Conservation (phyloP, 805 yeast species). For the Alloascoidea hylecoeti region DNA sequence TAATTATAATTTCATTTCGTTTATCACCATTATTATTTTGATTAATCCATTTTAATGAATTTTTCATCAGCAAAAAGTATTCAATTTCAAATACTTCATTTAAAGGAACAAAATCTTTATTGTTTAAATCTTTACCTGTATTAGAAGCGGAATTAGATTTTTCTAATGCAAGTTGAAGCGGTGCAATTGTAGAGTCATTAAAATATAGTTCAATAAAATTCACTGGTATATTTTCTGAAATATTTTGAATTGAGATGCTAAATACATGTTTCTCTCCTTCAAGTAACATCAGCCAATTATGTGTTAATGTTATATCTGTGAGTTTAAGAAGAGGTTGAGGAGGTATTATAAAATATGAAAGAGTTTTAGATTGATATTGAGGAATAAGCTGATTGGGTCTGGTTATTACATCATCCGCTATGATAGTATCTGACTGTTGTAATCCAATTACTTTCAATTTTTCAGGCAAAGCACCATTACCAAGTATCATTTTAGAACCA, state of each 20-base stretch:
- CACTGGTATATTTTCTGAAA: conserved; percentile 39
- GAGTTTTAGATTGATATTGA: conserved; percentile 7
- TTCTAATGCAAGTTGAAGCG: conserved; percentile 36
- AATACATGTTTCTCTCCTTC: conserved; percentile 60
- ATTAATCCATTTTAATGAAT: conserved; percentile 35
- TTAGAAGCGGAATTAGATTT: background rate
- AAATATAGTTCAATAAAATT: conserved; percentile 46
- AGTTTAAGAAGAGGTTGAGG: conserved; percentile 51
- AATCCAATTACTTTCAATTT: conserved; percentile 16
- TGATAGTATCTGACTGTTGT: too few species aligned
- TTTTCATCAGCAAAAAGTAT: conserved; percentile 42
- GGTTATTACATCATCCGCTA: conserved; percentile 5
- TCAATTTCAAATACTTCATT: conserved; percentile 67
- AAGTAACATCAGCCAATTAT: conserved; percentile 59
- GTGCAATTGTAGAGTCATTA: conserved; percentile 61
- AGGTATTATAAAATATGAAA: conserved; percentile 21
- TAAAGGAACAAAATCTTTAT: conserved; percentile 30
- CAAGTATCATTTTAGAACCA: conserved; percentile 1
- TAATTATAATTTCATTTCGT: conserved; percentile 16
- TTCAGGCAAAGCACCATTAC: conserved; percentile 9
- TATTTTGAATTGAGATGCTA: conserved; percentile 38
- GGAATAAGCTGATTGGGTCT: conserved; percentile 1
- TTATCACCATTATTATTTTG: conserved; percentile 9
- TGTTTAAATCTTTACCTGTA: too few species aligned
- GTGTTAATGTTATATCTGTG: conserved; percentile 35